Percentiles rank a stretch among this genome's conserved stretches.
Conservation (phyloP, 2,329 filamentous ascomycete genomes). For the Exophiala aquamarina region DNA sequence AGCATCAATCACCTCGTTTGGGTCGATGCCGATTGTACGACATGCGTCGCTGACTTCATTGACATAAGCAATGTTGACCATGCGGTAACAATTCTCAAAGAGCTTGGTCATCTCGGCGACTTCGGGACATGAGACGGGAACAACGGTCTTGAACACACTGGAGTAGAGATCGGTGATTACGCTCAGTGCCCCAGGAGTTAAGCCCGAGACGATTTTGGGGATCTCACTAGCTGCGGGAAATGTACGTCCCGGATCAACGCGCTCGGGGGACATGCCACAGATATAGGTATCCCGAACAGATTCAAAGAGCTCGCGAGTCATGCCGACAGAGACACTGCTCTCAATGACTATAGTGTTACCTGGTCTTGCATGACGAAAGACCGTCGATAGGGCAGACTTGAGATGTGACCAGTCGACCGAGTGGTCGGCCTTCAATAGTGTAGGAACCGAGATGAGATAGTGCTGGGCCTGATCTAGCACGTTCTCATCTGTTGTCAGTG, state of each 20-base stretch:
- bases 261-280: slow-evolving; percentile 24
- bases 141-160: slow-evolving; percentile 16
- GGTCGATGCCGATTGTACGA: slow-evolving; percentile 16
- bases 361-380: slow-evolving; percentile 15
- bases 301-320: slow-evolving; percentile 17
- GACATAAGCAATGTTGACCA: slow-evolving; percentile 25
- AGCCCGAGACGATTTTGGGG: slow-evolving; percentile 22
- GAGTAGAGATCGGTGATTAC: slow-evolving; percentile 16
- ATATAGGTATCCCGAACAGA: slow-evolving; percentile 10
- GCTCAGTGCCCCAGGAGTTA: slow-evolving; percentile 13
- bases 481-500: slow-evolving; percentile 10
- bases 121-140: slow-evolving; percentile 18
- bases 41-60: slow-evolving; percentile 24
- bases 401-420: slow-evolving; percentile 16
- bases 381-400: slow-evolving; percentile 13
- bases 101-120: slow-evolving; percentile 25
- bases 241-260: slow-evolving; percentile 21
- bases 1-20: slow-evolving; percentile 20
- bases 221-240: slow-evolving; percentile 15
- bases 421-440: slow-evolving; percentile 15
- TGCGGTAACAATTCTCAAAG: slow-evolving; percentile 24
- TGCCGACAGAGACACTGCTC: slow-evolving; percentile 22
- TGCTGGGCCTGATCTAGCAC: slow-evolving; percentile 14
- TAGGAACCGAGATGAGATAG: slow-evolving; percentile 24
- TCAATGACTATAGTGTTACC: slow-evolving; percentile 23